phyloP scores from a whole-genome alignment of 768 basidiomycete species.

The Rhizopogon vulgaris region DNA sequence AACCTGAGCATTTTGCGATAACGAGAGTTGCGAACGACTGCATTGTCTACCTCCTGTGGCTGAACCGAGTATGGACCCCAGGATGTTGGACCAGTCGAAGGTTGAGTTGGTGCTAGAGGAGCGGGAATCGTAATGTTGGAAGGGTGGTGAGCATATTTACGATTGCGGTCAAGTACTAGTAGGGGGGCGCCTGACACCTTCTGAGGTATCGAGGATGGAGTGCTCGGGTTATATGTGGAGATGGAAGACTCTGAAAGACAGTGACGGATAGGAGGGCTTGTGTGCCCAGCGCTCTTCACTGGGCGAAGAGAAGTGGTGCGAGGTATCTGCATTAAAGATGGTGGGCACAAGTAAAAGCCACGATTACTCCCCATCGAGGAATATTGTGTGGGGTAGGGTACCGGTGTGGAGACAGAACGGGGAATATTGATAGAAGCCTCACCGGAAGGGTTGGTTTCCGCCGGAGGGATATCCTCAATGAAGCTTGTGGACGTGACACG shows the following conservation, averaged over 20 bases:
- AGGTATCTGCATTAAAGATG: neutral
- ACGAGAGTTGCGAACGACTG: neutral
- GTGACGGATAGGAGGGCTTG: neutral
- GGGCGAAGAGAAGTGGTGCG: neutral
- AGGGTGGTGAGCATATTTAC: neutral
- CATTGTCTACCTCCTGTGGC: neutral
- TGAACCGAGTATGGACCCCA: neutral
- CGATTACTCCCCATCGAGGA: neutral
- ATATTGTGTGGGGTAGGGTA: neutral
- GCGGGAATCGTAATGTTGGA: neutral
- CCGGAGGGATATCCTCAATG: neutral
- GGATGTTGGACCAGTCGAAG: neutral
- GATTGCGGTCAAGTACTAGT: neutral
- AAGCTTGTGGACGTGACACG: neutral
- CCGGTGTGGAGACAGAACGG: neutral
- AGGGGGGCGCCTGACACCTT: too few species aligned
- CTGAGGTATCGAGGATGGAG: neutral
- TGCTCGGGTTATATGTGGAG: neutral
- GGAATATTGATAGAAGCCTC: too few species aligned
- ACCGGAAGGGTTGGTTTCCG: too few species aligned
- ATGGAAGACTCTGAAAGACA: neutral
- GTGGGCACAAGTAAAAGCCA: neutral
- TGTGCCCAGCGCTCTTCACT: neutral
- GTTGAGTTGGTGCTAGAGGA: neutral
- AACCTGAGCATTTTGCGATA: neutral